phyloP scores from a whole-genome alignment of 306 rosid genomes.

The barrel medic (Medicago truncatula) region MtrunA17r5.0-ANR NC_053046.1:18609501-18610000 shows the following conservation, averaged over 20 bases:
- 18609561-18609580: slow-evolving; percentile 77
- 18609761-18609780: slow-evolving; percentile 94
- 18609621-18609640: slow-evolving; percentile 47
- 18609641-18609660: not conserved
- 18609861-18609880: not conserved
- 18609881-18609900: not conserved
- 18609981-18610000: no score
- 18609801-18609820: not conserved
- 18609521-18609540: slow-evolving; percentile 84
- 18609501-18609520: slow-evolving; percentile 84
- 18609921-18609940: not conserved
- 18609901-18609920: not conserved
- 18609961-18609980: no score
- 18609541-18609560: slow-evolving; percentile 78
- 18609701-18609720: slow-evolving; percentile 44
- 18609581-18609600: slow-evolving; percentile 35
- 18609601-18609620: slow-evolving; percentile 39
- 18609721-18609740: slow-evolving; percentile 57
- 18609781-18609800: not conserved
- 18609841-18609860: not conserved
- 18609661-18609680: slow-evolving; percentile 31
- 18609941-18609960: no score
- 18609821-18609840: not conserved
- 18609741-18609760: slow-evolving; percentile 68
- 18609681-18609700: slow-evolving; percentile 40